Base-by-base conservation (phyloP, 148 eudicot genomes). In the Pharnaceum exiguum region DNA sequence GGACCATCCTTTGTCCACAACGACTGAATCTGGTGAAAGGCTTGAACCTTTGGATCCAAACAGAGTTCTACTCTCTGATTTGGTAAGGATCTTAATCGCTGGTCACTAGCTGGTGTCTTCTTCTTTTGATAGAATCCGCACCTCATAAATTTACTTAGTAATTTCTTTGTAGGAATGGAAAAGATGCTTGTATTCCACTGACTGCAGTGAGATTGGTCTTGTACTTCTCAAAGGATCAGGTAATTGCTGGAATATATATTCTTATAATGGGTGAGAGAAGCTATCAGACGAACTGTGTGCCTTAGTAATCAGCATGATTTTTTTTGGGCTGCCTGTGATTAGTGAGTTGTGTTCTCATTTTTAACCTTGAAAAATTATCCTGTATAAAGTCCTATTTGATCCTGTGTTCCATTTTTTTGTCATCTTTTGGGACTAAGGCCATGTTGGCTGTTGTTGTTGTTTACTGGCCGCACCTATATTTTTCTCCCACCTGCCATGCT, bases 201-300 rank as follows among this genome's bases (percentile, higher is more conserved):
- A 93, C 56, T 93, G 95, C 77, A 67, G 89, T 70, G 99, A 93
- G 72, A 76, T 93, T 29, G 96, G 99, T 32, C 86, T 93, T 60
- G 96, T 93, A 44, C 67, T 57, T 62, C 42, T 75, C 49, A 80
- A 63, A 67, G 79, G 74, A 47, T 67, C 96, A 75, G 95, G 99
- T 88, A 47, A 21, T 46, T 46, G 36, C 18, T 55, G 26, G 32
- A 42, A 22, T 54, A 33, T 54, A 15, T 40, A 43, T 63, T 44
- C 17, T 10, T 11, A 31, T 3, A 11, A 15, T 28, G 13, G 21
- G 9, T 46, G 42, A 26, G 27, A 60, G 51, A 18, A 26, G 38
- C 32, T 60, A 10, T 49, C 10, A 17, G 7, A 39, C 40, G 52
- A 53, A 4, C 23, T 53, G 15, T 51, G 26, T 50, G 19, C 49